phyloP scores from a whole-genome alignment of 1,284 basidiomycete genomes.

The Singerocomus inundabilis region DNA sequence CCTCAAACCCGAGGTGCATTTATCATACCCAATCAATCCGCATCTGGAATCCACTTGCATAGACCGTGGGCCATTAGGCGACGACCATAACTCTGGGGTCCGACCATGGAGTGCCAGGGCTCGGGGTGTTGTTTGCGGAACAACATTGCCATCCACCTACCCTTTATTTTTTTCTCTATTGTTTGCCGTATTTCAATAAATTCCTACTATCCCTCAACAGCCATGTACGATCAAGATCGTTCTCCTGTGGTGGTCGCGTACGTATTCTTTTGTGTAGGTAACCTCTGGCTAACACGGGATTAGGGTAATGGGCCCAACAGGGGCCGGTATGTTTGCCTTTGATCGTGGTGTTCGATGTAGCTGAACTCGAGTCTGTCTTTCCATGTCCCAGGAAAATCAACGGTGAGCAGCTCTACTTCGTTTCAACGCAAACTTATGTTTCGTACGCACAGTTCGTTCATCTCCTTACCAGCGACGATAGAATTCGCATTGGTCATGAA shows the following conservation, averaged over 20 bases:
- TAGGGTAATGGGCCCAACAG: not conserved
- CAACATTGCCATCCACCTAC: not conserved
- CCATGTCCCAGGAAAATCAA: not conserved
- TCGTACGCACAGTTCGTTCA: not conserved
- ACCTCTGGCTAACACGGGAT: not conserved
- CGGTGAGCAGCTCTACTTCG: not conserved
- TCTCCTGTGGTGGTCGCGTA: not conserved
- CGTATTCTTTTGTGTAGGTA: not conserved
- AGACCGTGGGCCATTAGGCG: not conserved
- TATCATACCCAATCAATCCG: not conserved
- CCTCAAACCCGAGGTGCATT: not conserved
- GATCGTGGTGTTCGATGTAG: not conserved
- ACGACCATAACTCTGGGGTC: not conserved
- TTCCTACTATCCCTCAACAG: not conserved
- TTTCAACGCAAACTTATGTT: not conserved
- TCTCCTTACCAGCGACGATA: not conserved
- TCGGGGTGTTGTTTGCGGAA: not conserved
- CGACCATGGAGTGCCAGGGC: not conserved
- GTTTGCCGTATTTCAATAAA: not conserved
- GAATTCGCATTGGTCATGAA: not conserved
- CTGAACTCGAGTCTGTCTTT: not conserved
- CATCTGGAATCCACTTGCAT: not conserved
- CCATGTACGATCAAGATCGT: not conserved
- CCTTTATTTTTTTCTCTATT: not conserved
- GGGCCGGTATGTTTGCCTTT: not conserved